Evolutionary conservation across 1,284 basidiomycete genomes (phyloP), one percentile per base, ranked within the genome.

Genomic region (Ganoderma lingzhi): DNA sequence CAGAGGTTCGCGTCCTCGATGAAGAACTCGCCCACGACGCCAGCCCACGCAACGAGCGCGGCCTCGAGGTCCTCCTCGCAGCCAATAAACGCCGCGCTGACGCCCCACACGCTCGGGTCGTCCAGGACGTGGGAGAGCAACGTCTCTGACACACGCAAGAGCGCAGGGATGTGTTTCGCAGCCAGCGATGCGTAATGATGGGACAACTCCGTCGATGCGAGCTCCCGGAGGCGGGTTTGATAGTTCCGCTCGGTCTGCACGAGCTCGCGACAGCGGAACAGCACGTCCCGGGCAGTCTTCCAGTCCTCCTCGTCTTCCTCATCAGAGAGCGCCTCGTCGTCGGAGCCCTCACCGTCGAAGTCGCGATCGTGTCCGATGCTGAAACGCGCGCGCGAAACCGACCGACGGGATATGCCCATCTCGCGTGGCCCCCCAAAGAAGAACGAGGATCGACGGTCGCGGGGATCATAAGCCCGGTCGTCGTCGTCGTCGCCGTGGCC

Each of bases 231-330:
- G 12, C 85, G 84, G 2, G 81, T 79, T 66, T 88, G 84, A 75
- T 92, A 93, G 70, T 84, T 88, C 68, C 85, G 84, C 77, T 92
- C 91, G 2, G 91, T 92, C 56, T 87, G 83, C 35, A 93, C 82
- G 61, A 93, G 84, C 78, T 93, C 91, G 48, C 87, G 81, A 63
- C 86, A 84, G 75, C 84, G 83, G n/a, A 92, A 81, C 60, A 92
- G 80, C 0, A 88, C 86, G 35, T 86, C 85, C 48, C 87, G 83
- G 3, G 88, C 88, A 23, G 81, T 82, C 67, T 83, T 82, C 90
- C 90, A 91, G 15, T 83, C 78, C 63, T 80, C 78, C 61, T 82
- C 78, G 68, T 77, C 75, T 48, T 75, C 73, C 41, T 75, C 74
- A 44, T 72, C 75, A 10, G 71, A 70, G 10, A 72, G 62, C 19